Evolutionary conservation across 2,329 filamentous ascomycete species (phyloP), one percentile per base, ranked within the genome.

Genomic region (Trichoderma aggressivum): DNA sequence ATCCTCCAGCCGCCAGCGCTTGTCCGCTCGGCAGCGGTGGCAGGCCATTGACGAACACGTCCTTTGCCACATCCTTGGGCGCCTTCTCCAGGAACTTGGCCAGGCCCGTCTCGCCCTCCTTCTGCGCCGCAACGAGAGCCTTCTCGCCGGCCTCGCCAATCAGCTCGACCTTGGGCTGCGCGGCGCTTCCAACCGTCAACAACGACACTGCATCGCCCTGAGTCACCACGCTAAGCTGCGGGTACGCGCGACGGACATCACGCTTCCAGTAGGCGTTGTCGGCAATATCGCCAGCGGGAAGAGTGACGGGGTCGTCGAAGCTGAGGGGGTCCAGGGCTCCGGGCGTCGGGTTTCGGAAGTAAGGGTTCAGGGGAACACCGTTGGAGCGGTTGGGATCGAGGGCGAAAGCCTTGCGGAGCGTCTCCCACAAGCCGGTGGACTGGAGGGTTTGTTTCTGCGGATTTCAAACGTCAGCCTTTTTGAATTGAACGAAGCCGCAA

Each of bases 381-480:
- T 92, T 94, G 75, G 94, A 98, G 75, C 96, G 94, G 79, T 93
- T 90, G 43, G 94, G 88, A 81, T 97, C 95, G 78, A 99, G 85
- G 75, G 94, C 89, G 75, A 98, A 82, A 76, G 91, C 80, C 76
- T 90, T 89, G 81, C 94, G 94, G 81, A 99, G 84, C 70, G 85
- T 85, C 79, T 95, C 94, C 92, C 94, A 98, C 82, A 98, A 85
- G 53, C 96, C 96, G 50, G 87, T 89, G 65, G 95, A 96, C 80
- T 97, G 93, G 74, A 98, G 86, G 43, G 94, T 97, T 85, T 99
- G 95, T 92, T 98, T 98, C 95, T 99, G 78, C 56, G 34, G 11
- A 21, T 8, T 12, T 47, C 14, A 14, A 14, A 55, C 11, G 30
- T 32, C 50, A 36, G 59, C 21, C 26, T 28, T 55, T 14, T 43